A percentile compares a stretch with the other conserved stretches of the same genome.
Conservation (phyloP, 495 filamentous ascomycete species). For the Annulohypoxylon maeteangense region DNA sequence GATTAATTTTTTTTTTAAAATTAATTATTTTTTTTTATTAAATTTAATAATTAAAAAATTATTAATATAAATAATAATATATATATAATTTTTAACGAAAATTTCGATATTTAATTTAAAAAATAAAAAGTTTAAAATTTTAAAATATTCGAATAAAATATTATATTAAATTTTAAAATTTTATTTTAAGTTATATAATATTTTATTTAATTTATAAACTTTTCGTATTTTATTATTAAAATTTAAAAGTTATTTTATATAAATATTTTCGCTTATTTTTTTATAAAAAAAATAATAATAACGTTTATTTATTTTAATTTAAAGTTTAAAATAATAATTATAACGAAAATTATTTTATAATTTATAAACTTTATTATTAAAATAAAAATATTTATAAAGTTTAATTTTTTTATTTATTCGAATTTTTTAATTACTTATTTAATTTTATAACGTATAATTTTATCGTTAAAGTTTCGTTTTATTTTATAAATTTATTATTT, state of each 20-base stretch:
- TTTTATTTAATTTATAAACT: neutral
- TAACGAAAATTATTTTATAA: conserved; percentile 1
- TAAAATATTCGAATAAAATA: neutral
- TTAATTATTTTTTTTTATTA: neutral
- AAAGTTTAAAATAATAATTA: conserved; percentile 1
- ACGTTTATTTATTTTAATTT: neutral
- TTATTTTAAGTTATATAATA: conserved; percentile 2
- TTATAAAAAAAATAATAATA: neutral
- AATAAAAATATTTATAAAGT: neutral
- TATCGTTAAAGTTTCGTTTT: neutral
- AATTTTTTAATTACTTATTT: neutral
- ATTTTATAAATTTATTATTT: neutral
- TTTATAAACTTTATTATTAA: neutral
- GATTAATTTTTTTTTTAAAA: neutral
- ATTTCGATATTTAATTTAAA: neutral
- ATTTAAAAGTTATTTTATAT: neutral
- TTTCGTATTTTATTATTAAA: neutral
- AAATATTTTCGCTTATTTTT: neutral
- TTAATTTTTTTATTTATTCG: neutral
- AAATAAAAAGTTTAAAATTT: neutral
- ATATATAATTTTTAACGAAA: neutral
- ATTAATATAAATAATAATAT: neutral
- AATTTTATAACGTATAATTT: neutral
- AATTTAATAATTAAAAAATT: neutral
- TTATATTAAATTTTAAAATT: neutral